These are phyloP conservation scores for Aspergillus alliaceus DNA, from an alignment of 2,329 filamentous ascomycete species.

Conservation along the genomic window DNA sequence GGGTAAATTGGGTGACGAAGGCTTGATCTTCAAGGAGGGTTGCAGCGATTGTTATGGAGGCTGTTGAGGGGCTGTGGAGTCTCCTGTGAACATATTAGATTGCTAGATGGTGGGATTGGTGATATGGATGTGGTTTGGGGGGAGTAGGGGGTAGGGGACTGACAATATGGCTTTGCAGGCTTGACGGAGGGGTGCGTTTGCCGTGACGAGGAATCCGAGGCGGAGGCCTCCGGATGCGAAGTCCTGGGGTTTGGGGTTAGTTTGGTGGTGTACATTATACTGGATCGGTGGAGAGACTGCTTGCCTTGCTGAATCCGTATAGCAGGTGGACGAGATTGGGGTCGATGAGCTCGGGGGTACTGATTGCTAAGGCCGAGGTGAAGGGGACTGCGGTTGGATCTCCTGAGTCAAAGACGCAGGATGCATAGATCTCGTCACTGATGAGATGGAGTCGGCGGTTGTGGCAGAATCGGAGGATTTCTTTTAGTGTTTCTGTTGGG, in stretches of 20 bases:
- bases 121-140: background rate
- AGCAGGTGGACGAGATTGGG: constrained; percentile 52
- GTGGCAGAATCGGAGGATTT: constrained; percentile 52
- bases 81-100: constrained; percentile 13
- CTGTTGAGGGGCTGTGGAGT: constrained; percentile 27
- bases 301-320: constrained; percentile 42
- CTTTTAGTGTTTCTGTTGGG: constrained; percentile 40
- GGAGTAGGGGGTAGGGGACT: constrained; percentile 3
- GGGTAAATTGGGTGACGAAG: constrained; percentile 34
- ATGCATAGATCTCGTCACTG: constrained; percentile 58
- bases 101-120: no score
- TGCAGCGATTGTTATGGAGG: constrained; percentile 30
- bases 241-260: constrained; percentile 18
- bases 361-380: constrained; percentile 47
- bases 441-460: constrained; percentile 53
- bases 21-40: constrained; percentile 34
- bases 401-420: constrained; percentile 49
- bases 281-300: constrained; percentile 16
- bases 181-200: constrained; percentile 24
- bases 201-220: constrained; percentile 29
- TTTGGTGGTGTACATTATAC: constrained; percentile 26
- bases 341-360: constrained; percentile 47
- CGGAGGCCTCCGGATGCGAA: constrained; percentile 32
- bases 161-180: constrained; percentile 29
- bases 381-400: constrained; percentile 40